Evolutionary conservation across 176 grass and related monocot genomes (phyloP), one percentile per base, ranked within the genome.

Genomic region (Chrysopogon serrulatus): DNA sequence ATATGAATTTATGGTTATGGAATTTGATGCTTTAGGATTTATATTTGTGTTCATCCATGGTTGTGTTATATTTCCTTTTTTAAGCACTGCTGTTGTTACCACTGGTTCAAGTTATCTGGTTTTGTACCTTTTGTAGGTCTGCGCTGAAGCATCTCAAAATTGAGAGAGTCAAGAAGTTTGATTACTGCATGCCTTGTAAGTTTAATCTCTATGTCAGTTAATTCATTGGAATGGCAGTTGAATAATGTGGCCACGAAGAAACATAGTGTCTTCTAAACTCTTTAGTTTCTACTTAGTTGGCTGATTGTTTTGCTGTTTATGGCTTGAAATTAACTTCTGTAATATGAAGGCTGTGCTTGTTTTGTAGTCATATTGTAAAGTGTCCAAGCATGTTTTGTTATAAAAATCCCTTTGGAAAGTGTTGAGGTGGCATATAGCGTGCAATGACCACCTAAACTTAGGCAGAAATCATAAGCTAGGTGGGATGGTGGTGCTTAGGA

Each of bases 101-200:
- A 60, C 24, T 54, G 64, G 43, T 84, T 77, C 24, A 21, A 56
- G 54, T 23, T 61, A 56, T 33, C 37, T 69, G 9, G 23, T 68
- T 70, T 30, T 80, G 23, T 44, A 74, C 76, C 27, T 80, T 65
- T 65, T 88, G 32, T 87, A 98, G 92, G 79, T 93, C 96, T 85
- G 88, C 92, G 3, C 63, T 98, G 67, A 98, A 91, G 73, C 91
- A 88, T 88, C 86, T 98, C 49, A 98, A 88, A 88, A 89, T 74
- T 21, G 96, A 98, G 75, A 83, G 96, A 73, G 92, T 98, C 76
- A 98, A 92, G 87, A 80, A 88, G 51, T 98, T 91, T 75, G 92
- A 98, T 78, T 98, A 98, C 72, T 98, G 96, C 82, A 92, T 98
- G 85, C 96, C 96, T 13, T 98, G 93, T 98, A 88, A 98, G 96